These are phyloP conservation scores for Onygena corvina DNA, from an alignment of 2,329 filamentous ascomycete genomes.

Conservation along the genomic window DNA sequence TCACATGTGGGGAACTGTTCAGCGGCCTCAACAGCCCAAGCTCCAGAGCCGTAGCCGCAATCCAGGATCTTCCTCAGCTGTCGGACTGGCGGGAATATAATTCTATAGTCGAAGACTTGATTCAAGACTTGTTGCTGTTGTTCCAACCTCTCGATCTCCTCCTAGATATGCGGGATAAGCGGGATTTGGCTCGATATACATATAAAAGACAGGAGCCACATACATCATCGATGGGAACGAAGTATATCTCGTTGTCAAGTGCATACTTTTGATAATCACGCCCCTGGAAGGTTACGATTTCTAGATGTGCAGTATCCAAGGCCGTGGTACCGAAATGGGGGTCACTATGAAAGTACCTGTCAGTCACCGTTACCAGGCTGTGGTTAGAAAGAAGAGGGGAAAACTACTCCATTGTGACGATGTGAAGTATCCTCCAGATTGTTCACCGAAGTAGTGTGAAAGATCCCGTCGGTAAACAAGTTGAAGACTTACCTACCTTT, in stretches of 20 bases:
- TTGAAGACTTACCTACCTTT: background rate
- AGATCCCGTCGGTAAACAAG: background rate
- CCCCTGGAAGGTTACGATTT: slow-evolving; percentile 49
- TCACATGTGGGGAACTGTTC: slow-evolving; percentile 52
- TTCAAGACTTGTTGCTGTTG: slow-evolving; percentile 52
- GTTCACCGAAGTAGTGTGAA: background rate
- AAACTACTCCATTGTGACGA: background rate
- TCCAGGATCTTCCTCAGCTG: slow-evolving; percentile 52
- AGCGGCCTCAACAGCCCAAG: slow-evolving; percentile 60
- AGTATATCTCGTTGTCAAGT: slow-evolving; percentile 52
- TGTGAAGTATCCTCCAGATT: background rate
- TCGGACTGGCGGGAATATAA: slow-evolving; percentile 57
- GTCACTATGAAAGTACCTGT: slow-evolving; percentile 25
- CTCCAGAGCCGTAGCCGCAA: slow-evolving; percentile 58
- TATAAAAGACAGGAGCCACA: slow-evolving; percentile 11
- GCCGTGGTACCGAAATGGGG: slow-evolving; percentile 37
- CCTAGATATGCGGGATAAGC: slow-evolving; percentile 34
- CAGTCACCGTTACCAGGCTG: slow-evolving; percentile 15
- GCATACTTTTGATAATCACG: slow-evolving; percentile 57
- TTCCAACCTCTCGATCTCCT: slow-evolving; percentile 55
- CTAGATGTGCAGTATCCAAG: slow-evolving; percentile 47
- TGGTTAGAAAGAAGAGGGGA: background rate
- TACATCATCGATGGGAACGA: slow-evolving; percentile 61
- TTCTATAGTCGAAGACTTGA: slow-evolving; percentile 52
- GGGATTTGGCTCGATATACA: background rate